Evolutionary conservation across 225 moss, liverwort and hornwort genomes (phyloP), one percentile per base, ranked within the genome.

Genomic region (Straminergon stramineum): DNA sequence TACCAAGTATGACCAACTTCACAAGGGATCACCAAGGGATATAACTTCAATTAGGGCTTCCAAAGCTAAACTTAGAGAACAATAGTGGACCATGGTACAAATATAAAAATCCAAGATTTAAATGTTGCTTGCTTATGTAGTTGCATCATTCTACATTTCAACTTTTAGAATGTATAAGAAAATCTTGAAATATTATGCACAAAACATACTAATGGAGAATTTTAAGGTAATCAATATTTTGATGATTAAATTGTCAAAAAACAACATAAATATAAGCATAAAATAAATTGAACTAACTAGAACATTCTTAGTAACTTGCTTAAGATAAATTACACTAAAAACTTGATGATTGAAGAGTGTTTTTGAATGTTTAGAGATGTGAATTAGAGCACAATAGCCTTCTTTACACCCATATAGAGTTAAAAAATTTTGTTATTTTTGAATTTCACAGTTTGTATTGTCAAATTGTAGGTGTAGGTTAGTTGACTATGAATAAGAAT

Each of bases 1-100:
- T 0, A 2, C 2, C 1, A 0, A 18, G 0, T 75, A 28, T 28
- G 5, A 43, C 15, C 3, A 69, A 23, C 0, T 17, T 73, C 5
- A 43, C 3, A 11, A 19, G 1, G 12, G 2, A 51, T 51, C 19
- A 7, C 19, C 1, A 32, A 75, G 0, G 4, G 12, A 75, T 0
- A 76, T 14, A 34, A 13, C 14, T 76, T 53, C 27, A 27, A 62
- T 23, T 37, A 1, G 4, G 0, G 1, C 32, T 52, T 77, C 18
- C 7, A 51, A 31, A 75, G 11, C 48, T 75, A 48, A 18, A 66
- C 13, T 61, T 48, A 48, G 48, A 48, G 48, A 55, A 23, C 5
- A 32, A 37, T 35, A 6, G 9, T 35, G 1, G 6, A 55, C 15
- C 4, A 15, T 15, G 4, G 6, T 1, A 37, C 6, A 77, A 55